Conservation (phyloP, 129 eudicot genomes). For the Cynara cardunculus region DNA sequence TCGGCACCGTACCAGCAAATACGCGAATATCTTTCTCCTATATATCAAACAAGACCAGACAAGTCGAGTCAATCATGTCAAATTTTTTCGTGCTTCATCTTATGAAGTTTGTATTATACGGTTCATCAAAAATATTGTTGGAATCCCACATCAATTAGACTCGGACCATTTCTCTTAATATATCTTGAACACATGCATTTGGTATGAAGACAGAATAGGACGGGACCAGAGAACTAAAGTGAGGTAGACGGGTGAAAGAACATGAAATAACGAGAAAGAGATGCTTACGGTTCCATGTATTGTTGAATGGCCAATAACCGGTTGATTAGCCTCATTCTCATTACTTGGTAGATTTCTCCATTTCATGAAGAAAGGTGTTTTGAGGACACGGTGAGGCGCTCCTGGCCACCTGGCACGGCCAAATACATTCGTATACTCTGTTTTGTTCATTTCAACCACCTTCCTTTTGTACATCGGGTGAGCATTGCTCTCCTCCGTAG, state of each 20-base stretch:
- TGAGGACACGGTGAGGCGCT: conserved; percentile 82
- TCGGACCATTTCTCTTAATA: neutral
- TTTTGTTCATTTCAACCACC: conserved; percentile 58
- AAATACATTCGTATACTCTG: conserved; percentile 81
- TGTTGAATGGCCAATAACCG: conserved; percentile 63
- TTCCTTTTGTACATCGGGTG: conserved; percentile 80
- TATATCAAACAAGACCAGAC: conserved; percentile 6
- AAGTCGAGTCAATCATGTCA: neutral
- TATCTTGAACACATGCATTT: neutral
- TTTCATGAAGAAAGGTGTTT: conserved; percentile 66
- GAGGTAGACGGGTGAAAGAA: neutral
- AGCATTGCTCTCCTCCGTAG: conserved; percentile 90
- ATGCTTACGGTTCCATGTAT: conserved; percentile 64
- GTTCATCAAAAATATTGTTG: neutral
- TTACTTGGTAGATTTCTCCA: conserved; percentile 66
- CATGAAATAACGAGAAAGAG: neutral
- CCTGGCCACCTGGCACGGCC: conserved; percentile 98
- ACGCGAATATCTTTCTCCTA: conserved; percentile 80
- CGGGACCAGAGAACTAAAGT: neutral
- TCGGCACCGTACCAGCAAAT: conserved; percentile 82
- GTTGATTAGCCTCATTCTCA: conserved; percentile 68
- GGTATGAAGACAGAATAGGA: neutral
- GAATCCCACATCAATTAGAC: neutral
- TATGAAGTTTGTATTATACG: neutral
- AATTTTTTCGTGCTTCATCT: neutral